A percentile compares a stretch with the other conserved stretches of the same genome.
Conservation (phyloP, 75 land plant genomes). For the Adiantum capillusveneris region DNA sequence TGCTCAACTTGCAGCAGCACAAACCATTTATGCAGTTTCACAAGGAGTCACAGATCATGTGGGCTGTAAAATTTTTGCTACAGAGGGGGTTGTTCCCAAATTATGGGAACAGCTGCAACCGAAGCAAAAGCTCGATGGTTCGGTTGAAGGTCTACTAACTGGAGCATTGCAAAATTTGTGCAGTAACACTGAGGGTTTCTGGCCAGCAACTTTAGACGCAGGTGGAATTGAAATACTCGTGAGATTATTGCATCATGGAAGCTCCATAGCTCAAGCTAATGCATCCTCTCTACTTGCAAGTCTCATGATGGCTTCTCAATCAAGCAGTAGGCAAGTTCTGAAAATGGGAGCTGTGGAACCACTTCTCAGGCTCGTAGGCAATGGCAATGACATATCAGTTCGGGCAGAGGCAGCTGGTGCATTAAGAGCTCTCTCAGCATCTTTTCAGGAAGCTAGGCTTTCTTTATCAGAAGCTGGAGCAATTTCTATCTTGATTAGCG, state of each 20-base stretch:
- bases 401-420: conserved; percentile 93
- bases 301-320: conserved; percentile 52
- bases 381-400: conserved; percentile 60
- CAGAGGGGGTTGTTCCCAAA: conserved; percentile 88
- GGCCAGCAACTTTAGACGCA: conserved; percentile 72
- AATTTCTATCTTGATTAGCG: conserved; percentile 52
- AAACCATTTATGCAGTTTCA: conserved; percentile 78
- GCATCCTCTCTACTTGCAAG: conserved; percentile 78
- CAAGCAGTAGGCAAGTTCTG: conserved; percentile 54
- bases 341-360: conserved; percentile 49
- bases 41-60: conserved; percentile 81
- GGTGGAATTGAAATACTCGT: conserved; percentile 84
- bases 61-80: conserved; percentile 77
- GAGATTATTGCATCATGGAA: conserved; percentile 45
- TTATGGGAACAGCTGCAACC: conserved; percentile 77
- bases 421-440: conserved; percentile 47
- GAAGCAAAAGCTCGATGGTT: conserved; percentile 42
- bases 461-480: conserved; percentile 57
- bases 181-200: conserved; percentile 72
- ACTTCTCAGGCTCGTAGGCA: conserved; percentile 54
- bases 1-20: conserved; percentile 74
- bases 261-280: conserved; percentile 55
- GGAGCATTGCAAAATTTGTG: conserved; percentile 84
- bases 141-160: conserved; percentile 67
- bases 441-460: conserved; percentile 46